phyloP scores from a whole-genome alignment of 352 stramenopile genomes.

The Globisporangium apiculatum region DNA sequence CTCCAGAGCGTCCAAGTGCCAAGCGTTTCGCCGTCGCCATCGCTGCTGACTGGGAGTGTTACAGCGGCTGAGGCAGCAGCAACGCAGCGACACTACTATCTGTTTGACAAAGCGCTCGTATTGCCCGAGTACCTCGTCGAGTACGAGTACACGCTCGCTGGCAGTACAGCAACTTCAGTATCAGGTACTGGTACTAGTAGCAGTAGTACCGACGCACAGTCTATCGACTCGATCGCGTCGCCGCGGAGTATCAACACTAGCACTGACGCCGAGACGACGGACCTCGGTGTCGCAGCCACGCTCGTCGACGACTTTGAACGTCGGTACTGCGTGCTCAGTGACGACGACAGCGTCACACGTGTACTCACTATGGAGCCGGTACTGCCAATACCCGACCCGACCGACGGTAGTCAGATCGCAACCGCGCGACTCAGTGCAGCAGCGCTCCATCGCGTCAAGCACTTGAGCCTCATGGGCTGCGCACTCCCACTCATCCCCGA shows the following conservation, averaged over 20 bases:
- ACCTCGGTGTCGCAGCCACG: slow-evolving; percentile 23
- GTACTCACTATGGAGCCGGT: slow-evolving; percentile 41
- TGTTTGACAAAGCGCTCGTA: slow-evolving; percentile 74
- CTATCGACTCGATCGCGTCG: background rate
- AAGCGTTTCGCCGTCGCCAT: background rate
- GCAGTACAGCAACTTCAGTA: background rate
- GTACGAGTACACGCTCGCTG: slow-evolving; percentile 48
- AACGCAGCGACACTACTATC: slow-evolving; percentile 45
- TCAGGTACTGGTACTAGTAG: background rate
- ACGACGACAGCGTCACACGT: slow-evolving; percentile 21
- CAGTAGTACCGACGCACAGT: background rate
- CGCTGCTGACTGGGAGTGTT: background rate
- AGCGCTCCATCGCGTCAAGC: slow-evolving; percentile 19
- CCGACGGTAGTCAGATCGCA: slow-evolving; percentile 4
- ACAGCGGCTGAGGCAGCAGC: background rate
- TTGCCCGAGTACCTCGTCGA: slow-evolving; percentile 85
- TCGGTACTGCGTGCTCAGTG: slow-evolving; percentile 35
- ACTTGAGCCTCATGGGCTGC: slow-evolving; percentile 50
- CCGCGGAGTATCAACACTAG: background rate
- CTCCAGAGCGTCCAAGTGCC: slow-evolving; percentile 54
- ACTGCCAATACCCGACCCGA: slow-evolving; percentile 6
- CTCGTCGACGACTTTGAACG: slow-evolving; percentile 52
- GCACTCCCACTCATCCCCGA: slow-evolving; percentile 43
- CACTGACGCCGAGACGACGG: slow-evolving; percentile 12
- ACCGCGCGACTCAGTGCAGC: slow-evolving; percentile 1